Conservation (phyloP, 768 basidiomycete species). For the Boletus rufocinnamomeus region DNA sequence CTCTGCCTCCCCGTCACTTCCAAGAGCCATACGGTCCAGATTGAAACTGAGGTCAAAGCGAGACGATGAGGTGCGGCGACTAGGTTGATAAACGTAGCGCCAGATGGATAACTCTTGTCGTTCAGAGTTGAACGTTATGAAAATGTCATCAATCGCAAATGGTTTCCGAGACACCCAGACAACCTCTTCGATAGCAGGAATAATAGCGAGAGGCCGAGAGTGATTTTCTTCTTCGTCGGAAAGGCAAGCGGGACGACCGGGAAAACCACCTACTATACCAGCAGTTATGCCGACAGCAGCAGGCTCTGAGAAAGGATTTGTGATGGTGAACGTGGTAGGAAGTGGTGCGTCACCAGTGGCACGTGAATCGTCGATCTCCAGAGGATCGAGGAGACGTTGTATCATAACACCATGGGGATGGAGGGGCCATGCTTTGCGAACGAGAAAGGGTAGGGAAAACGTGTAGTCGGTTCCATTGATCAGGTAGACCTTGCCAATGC, state of each 20-base stretch:
- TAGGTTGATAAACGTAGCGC: conserved; percentile 65
- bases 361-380: conserved; percentile 66
- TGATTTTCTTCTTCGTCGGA: conserved; percentile 58
- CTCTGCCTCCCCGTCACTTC: conserved; percentile 50
- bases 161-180: conserved; percentile 57
- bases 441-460: conserved; percentile 79
- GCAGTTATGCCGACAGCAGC: conserved; percentile 67
- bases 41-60: conserved; percentile 60
- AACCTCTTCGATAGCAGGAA: conserved; percentile 66
- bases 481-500: conserved; percentile 70
- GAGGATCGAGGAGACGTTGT: conserved; percentile 67
- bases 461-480: conserved; percentile 74
- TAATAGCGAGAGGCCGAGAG: conserved; percentile 50
- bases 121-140: conserved; percentile 61
- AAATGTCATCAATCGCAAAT: conserved; percentile 46
- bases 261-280: conserved; percentile 53
- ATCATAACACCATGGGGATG: conserved; percentile 79
- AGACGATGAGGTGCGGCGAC: conserved; percentile 44
- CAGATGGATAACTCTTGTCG: conserved; percentile 61
- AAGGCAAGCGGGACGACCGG: conserved; percentile 38
- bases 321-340: conserved; percentile 81
- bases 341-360: conserved; percentile 65
- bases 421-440: conserved; percentile 76
- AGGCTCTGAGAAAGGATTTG: conserved; percentile 75
- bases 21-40: conserved; percentile 69